Evolutionary conservation across 2,329 filamentous ascomycete genomes (phyloP).

Genomic region (Hypocreales sp.): DNA sequence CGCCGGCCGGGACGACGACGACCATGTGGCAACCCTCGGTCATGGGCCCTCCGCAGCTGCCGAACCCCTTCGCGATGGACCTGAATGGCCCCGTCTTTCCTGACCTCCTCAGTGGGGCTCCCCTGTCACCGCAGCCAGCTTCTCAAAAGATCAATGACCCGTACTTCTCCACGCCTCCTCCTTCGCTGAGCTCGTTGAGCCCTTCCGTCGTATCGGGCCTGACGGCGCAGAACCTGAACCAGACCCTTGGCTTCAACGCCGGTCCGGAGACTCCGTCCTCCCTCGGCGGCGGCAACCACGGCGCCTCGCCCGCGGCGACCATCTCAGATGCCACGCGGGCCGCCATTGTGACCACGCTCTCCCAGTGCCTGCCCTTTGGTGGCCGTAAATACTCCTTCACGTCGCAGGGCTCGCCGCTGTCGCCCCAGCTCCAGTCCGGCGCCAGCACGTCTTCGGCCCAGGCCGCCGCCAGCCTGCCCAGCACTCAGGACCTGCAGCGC

Average conservation of each 20-base stretch:
- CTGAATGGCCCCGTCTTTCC: conserved; percentile 60
- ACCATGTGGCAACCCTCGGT: conserved; percentile 57
- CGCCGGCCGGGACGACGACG: conserved; percentile 32
- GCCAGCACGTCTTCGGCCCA: conserved; percentile 33
- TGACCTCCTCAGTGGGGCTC: conserved; percentile 56
- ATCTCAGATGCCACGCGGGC: conserved; percentile 50
- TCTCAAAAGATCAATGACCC: conserved; percentile 55
- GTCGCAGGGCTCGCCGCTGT: conserved; percentile 37
- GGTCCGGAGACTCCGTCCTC: conserved; percentile 62
- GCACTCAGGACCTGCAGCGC: conserved; percentile 72
- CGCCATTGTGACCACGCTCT: conserved; percentile 43
- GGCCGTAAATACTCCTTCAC: conserved; percentile 50
- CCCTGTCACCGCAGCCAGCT: conserved; percentile 64
- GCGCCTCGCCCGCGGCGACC: conserved; percentile 43
- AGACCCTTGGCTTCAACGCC: conserved; percentile 46
- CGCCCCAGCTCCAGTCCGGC: conserved; percentile 32
- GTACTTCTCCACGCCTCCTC: conserved; percentile 66
- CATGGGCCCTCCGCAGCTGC: conserved; percentile 52
- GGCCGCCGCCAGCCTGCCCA: conserved; percentile 51
- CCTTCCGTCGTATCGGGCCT: conserved; percentile 54
- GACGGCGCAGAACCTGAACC: conserved; percentile 44
- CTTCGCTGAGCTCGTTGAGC: conserved; percentile 58
- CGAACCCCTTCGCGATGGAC: conserved; percentile 60
- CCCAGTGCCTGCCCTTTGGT: conserved; percentile 38
- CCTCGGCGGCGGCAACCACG: conserved; percentile 47